phyloP scores from a whole-genome alignment of 2,329 filamentous ascomycete genomes.

The Fusarium oxysporum region DNA sequence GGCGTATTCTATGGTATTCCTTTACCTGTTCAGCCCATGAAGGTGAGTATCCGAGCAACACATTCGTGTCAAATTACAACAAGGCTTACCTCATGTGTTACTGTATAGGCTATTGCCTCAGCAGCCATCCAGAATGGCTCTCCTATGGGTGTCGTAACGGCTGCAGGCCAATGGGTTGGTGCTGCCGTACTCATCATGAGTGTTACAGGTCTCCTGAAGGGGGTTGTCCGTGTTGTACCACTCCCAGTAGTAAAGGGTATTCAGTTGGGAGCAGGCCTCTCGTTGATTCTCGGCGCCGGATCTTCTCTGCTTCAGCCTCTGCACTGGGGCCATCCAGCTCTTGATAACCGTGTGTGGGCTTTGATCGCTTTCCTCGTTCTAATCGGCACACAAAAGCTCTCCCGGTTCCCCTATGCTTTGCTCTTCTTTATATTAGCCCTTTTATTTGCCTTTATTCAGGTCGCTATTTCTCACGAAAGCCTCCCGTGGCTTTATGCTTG shows the following conservation, averaged over 20 bases:
- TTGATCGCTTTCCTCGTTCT: conserved; percentile 79
- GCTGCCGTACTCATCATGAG: conserved; percentile 80
- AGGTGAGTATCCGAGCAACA: conserved; percentile 55
- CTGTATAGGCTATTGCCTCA: conserved; percentile 79
- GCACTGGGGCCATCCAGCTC: conserved; percentile 73
- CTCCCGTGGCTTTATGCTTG: conserved; percentile 70
- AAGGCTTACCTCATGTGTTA: neutral
- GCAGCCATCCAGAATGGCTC: conserved; percentile 78
- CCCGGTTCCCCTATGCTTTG: conserved; percentile 82
- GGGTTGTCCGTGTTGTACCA: conserved; percentile 80
- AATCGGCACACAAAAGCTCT: conserved; percentile 73
- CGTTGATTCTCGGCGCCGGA: conserved; percentile 82
- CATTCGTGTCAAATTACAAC: neutral
- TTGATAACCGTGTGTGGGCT: conserved; percentile 84
- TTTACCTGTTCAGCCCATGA: conserved; percentile 90
- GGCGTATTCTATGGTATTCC: conserved; percentile 88
- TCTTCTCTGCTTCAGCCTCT: conserved; percentile 74
- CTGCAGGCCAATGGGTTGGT: conserved; percentile 81
- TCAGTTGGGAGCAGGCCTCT: conserved; percentile 90
- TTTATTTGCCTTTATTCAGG: conserved; percentile 66
- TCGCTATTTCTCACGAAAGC: conserved; percentile 45
- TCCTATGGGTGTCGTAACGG: conserved; percentile 72
- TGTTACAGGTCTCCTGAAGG: conserved; percentile 79
- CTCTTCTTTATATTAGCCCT: conserved; percentile 77
- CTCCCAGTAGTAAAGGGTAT: conserved; percentile 94